These are phyloP conservation scores for Coniophora puteana DNA, from an alignment of 1,284 basidiomycete species.

Conservation along the genomic window DNA sequence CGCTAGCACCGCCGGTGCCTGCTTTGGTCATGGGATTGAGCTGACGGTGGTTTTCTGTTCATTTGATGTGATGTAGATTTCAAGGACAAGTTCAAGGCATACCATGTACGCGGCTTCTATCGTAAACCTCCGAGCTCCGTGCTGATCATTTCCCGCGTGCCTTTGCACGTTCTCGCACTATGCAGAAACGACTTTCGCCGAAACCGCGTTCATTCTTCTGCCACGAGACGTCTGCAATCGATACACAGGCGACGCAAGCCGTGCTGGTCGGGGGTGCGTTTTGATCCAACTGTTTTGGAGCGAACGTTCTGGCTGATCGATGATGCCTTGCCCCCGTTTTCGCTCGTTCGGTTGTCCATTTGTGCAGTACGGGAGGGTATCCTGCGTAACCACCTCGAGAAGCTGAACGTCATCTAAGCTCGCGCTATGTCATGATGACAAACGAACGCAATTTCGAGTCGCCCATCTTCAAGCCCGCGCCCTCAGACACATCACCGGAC, in stretches of 20 bases:
- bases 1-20: too few relatives aligned
- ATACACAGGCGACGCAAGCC: constrained; percentile 43
- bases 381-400: constrained; percentile 22
- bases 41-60: background rate
- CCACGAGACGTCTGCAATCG: constrained; percentile 48
- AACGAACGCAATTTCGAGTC: too few relatives aligned
- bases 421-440: constrained; percentile 3
- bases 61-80: constrained; percentile 36
- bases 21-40: background rate
- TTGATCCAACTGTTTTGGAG: background rate
- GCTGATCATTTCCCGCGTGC: constrained; percentile 7
- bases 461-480: too few relatives aligned
- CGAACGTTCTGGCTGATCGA: too few relatives aligned
- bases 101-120: constrained; percentile 35
- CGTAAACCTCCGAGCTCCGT: background rate
- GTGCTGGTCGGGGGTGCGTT: constrained; percentile 38
- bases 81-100: constrained; percentile 45
- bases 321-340: too few relatives aligned
- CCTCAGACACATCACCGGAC: too few relatives aligned
- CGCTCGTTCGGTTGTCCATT: background rate
- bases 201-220: constrained; percentile 44
- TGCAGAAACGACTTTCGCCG: constrained; percentile 43
- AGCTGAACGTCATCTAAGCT: constrained; percentile 24
- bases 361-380: constrained; percentile 25
- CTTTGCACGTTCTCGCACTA: background rate